phyloP scores from a whole-genome alignment of 768 basidiomycete species.

The Chalciporus sphaerocephalus region DNA sequence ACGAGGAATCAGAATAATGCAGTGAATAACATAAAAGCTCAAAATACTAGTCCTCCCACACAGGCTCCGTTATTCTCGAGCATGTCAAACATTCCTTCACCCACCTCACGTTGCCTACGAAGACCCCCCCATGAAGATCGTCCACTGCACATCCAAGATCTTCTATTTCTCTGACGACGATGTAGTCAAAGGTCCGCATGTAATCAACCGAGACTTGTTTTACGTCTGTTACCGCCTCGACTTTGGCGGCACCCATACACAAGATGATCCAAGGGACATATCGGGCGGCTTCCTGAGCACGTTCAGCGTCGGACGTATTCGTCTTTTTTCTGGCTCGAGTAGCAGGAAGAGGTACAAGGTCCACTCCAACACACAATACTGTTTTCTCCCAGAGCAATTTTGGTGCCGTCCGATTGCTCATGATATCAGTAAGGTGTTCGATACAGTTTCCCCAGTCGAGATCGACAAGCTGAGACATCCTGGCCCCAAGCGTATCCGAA shows the following conservation, averaged over 20 bases:
- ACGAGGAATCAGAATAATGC: background rate
- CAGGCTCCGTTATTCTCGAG: slow-evolving; percentile 44
- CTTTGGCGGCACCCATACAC: slow-evolving; percentile 69
- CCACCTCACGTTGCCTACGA: slow-evolving; percentile 58
- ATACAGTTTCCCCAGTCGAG: slow-evolving; percentile 45
- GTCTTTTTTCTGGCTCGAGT: slow-evolving; percentile 23
- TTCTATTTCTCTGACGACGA: slow-evolving; percentile 52
- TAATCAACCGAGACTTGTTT: slow-evolving; percentile 27
- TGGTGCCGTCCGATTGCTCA: slow-evolving; percentile 50
- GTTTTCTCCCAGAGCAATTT: slow-evolving; percentile 53
- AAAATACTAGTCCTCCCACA: slow-evolving; percentile 6
- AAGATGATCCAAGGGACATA: slow-evolving; percentile 63
- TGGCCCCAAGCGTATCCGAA: slow-evolving; percentile 36
- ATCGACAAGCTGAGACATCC: slow-evolving; percentile 47
- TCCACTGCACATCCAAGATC: slow-evolving; percentile 21
- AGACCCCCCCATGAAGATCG: slow-evolving; percentile 25
- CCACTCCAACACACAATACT: slow-evolving; percentile 58
- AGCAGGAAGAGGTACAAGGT: slow-evolving; percentile 45
- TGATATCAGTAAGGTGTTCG: slow-evolving; percentile 56
- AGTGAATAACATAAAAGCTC: background rate
- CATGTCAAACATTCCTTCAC: slow-evolving; percentile 75
- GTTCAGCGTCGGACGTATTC: slow-evolving; percentile 26
- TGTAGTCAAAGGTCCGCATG: slow-evolving; percentile 48
- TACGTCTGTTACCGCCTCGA: slow-evolving; percentile 59
- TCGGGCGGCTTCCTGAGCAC: slow-evolving; percentile 39